Base-by-base conservation (phyloP, 1,284 basidiomycete genomes). In the Cutaneotrichosporon daszewskae region DNA sequence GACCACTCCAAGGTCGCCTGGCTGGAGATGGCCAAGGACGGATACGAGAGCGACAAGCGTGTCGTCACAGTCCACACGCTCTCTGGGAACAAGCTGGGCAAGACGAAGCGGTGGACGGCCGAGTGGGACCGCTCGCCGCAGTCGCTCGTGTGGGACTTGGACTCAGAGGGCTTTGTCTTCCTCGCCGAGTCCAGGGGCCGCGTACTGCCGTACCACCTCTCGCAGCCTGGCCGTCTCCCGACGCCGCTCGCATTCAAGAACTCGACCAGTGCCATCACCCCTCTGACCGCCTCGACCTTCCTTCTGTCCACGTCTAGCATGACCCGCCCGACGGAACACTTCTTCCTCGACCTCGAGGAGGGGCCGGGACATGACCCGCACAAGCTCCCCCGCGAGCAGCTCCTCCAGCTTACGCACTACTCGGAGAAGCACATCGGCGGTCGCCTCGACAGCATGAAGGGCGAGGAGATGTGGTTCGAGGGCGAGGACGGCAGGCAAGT, bases 391-490 rank as follows among this genome's bases (percentile, higher is more conserved):
- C 25, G 52, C 76, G 68, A 75, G 20, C 77, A 79, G 54, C 59
- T 90, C 34, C 84, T 83, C 4, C 64, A 72, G 28, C 79, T 91
- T 57, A 78, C 83, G 0, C 74, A 51, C 28, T 66, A 59, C 53
- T 53, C 61, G 5, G 39, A 72, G 28, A 62, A 74, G 4, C 45
- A 53, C 46, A 50, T 67, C 20, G 53, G 14, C 24, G 60, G 52
- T n/a, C 75, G 73, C 1, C 72, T 94, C 25, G 71, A 77, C 44
- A 76, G 70, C 2, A 82, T 83, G 62, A 54, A 68, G 7, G 84
- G 82, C 6, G 82, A 91, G 59, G 80, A 85, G 45, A 84, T 94
- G 60, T 89, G 82, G 81, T 94, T 91, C 72, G 77, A 80, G 43
- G 90, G 90, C 11, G 85, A 84, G 4, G 72, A 72, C 35, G 79